Percentiles rank a stretch among this genome's conserved stretches.
Conservation (phyloP, 192 early-diverging fungal species). For the Chytriomyces sp. region DNA sequence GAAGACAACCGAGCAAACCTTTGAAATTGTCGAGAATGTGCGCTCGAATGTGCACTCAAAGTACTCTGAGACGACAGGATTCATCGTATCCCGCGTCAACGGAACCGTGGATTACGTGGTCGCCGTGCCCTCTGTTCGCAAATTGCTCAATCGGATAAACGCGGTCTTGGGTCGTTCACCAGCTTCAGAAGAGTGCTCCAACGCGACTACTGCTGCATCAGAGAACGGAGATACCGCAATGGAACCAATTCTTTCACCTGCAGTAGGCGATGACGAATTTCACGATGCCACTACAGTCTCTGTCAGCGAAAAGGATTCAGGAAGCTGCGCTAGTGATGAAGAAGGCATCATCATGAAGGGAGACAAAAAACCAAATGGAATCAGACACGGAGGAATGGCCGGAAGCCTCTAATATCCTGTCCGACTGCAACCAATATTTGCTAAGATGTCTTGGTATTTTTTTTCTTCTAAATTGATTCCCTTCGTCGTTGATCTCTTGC, state of each 20-base stretch:
- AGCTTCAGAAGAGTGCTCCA: neutral
- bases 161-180: neutral
- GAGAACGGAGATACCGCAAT: neutral
- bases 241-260: neutral
- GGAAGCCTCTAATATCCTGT: too few species aligned
- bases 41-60: neutral
- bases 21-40: constrained; percentile 18
- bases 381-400: too few species aligned
- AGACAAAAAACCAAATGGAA: neutral
- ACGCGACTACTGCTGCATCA: neutral
- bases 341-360: neutral
- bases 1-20: neutral
- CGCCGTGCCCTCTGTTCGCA: constrained; percentile 7
- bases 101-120: constrained; percentile 12
- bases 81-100: constrained; percentile 21
- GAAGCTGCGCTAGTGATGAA: neutral
- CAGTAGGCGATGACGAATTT: neutral
- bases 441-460: too few species aligned
- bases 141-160: neutral
- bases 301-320: neutral
- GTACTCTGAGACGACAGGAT: neutral
- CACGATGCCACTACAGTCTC: neutral
- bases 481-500: too few species aligned
- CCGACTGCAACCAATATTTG: too few species aligned
- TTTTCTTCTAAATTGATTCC: too few species aligned